Base-by-base conservation (phyloP, 1,139 yeast species). In the Blastobotrys arbuscula region DNA sequence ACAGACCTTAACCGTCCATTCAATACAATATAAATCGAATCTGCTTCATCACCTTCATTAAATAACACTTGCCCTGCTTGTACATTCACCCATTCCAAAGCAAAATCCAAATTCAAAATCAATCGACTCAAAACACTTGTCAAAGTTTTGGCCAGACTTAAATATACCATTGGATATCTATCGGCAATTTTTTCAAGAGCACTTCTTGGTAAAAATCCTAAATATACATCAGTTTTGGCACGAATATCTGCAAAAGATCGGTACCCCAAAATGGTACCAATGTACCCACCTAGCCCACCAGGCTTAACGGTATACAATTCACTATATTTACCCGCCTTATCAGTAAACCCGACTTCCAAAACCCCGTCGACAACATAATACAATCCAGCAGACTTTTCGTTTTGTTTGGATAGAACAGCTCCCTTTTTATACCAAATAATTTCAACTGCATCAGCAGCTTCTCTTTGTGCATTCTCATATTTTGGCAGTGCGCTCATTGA, bases 21-120 rank as follows among this genome's bases (percentile, higher is more conserved):
- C 40, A 92, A 68, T 0, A 92, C 95, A 42, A 90, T 81, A 62
- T 89, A 95, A 45, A 92, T 87, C 16, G 97, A 96, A 63, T 89
- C 92, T 0, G 98, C 96, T 33, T 78, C 78, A 48, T 88, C 95
- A 0, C 90, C 95, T 63, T 92, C 94, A 2, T 81, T 76, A 58
- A 86, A 87, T 24, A 92, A 66, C 0, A 82, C 77, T 48, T 83
- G 83, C 0, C 97, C 96, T 0, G 97, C 94, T 15, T 82, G 81
- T 3, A 87, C 75, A 54, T 88, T 96, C 44, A 92, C 81, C 98
- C 98, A 92, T 64, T 92, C 98, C 46, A 92, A 70, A 0, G 97
- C 96, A 66, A 85, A 87, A 63, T 92, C 98, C 43, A 92, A 77
- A 46, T 84, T 80, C 41, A 85, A 66, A 42, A 92, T 72, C 49